These are phyloP conservation scores for Metarhizium rileyi DNA, from an alignment of 2,329 filamentous ascomycete species.

Conservation along the genomic window DNA sequence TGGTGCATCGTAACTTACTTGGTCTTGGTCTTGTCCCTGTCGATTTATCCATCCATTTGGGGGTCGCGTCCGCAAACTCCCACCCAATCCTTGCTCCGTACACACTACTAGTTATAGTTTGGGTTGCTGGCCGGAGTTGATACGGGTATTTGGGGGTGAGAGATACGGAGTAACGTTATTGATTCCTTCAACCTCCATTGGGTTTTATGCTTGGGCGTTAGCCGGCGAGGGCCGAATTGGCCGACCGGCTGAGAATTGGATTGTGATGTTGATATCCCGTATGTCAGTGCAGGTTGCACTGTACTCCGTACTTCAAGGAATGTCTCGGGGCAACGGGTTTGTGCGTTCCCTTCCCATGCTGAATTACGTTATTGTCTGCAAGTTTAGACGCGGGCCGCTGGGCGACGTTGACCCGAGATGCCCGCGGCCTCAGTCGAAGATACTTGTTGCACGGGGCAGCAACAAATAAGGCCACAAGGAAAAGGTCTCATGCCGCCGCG, in stretches of 20 bases:
- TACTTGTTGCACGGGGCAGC: not conserved
- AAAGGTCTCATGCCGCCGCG: not conserved
- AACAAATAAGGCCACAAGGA: not conserved
- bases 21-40: no score
- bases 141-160: no score
- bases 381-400: not conserved
- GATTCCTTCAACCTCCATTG: not conserved
- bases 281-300: not conserved
- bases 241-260: not conserved
- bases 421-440: no score
- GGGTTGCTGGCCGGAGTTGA: no score
- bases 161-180: no score
- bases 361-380: not conserved
- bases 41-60: no score
- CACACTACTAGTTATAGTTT: no score
- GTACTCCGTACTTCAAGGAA: not conserved
- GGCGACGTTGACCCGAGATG: no score
- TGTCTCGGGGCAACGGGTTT: not conserved
- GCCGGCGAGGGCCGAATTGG: not conserved
- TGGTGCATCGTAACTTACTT: no score
- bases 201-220: not conserved
- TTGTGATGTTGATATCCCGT: not conserved
- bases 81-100: no score
- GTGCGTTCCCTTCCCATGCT: not conserved
- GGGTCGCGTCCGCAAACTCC: no score